phyloP scores from a whole-genome alignment of 768 basidiomycete genomes.

The Fomitopsis serialis region DNA sequence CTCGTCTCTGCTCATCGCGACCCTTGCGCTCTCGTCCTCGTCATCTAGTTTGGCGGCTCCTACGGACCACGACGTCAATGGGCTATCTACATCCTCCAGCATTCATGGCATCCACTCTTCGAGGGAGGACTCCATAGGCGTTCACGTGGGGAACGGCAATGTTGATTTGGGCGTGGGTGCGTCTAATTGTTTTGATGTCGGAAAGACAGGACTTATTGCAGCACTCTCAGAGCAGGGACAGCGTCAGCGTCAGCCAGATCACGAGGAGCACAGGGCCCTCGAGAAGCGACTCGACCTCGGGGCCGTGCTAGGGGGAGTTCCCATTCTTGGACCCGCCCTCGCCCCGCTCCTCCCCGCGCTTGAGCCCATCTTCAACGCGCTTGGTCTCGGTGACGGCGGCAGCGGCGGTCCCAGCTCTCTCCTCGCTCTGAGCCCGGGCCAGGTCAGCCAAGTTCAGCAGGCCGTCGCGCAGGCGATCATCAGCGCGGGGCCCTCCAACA shows the following conservation, averaged over 20 bases:
- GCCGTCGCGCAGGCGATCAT: not conserved
- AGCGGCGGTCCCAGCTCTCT: not conserved
- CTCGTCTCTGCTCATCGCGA: constrained; percentile 28
- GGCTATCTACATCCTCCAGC: constrained; percentile 6
- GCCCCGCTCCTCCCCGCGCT: not conserved
- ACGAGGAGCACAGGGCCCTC: not conserved
- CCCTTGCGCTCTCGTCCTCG: constrained; percentile 26
- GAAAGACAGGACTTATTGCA: too few relatives aligned
- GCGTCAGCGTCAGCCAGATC: not conserved
- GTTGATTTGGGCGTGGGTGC: not conserved
- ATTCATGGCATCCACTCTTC: not conserved
- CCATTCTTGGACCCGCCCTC: constrained; percentile 6
- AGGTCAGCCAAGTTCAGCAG: not conserved
- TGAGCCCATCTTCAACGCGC: not conserved
- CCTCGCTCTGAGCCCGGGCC: not conserved
- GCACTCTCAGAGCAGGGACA: not conserved
- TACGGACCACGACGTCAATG: constrained; percentile 6
- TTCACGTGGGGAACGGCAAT: not conserved
- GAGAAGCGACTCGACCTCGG: not conserved
- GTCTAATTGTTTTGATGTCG: not conserved
- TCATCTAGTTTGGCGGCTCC: constrained; percentile 25
- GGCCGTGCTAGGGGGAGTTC: not conserved
- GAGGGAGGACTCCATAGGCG: not conserved
- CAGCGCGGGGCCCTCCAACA: not conserved
- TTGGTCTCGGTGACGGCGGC: not conserved